Evolutionary conservation across 2,329 filamentous ascomycete species (phyloP).

Genomic region (Gliomastix tumulicola): DNA sequence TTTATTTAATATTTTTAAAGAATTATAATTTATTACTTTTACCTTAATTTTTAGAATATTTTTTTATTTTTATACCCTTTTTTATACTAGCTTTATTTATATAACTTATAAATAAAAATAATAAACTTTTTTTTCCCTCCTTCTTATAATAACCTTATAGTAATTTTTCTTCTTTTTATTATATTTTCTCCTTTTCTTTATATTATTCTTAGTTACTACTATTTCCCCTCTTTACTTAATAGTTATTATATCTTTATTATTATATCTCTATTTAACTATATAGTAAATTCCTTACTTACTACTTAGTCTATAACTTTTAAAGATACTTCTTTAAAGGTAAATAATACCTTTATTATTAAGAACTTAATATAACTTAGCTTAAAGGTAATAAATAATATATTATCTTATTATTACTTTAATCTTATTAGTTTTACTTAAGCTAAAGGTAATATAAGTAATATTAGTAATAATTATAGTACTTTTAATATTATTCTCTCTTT

Average conservation of each 20-base stretch:
- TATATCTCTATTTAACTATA: neutral
- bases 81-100: neutral
- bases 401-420: neutral
- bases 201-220: no score
- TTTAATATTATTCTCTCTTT: no score
- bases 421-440: neutral
- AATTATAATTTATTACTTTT: neutral
- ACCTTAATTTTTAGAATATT: neutral
- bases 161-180: constrained; percentile 1
- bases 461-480: neutral
- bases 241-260: constrained; percentile 1
- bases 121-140: neutral
- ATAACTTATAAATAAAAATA: neutral
- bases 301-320: neutral
- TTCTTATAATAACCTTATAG: neutral
- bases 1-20: no score
- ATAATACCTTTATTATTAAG: neutral
- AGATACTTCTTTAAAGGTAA: no score
- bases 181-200: constrained; percentile 3
- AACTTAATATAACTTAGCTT: neutral
- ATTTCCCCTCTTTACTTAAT: neutral
- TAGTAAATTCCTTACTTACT: neutral
- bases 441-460: neutral
- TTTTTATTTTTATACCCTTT: neutral
- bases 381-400: neutral